Evolutionary conservation across 495 filamentous ascomycete genomes (phyloP), one percentile per base, ranked within the genome.

Genomic region (Podospora didyma): DNA sequence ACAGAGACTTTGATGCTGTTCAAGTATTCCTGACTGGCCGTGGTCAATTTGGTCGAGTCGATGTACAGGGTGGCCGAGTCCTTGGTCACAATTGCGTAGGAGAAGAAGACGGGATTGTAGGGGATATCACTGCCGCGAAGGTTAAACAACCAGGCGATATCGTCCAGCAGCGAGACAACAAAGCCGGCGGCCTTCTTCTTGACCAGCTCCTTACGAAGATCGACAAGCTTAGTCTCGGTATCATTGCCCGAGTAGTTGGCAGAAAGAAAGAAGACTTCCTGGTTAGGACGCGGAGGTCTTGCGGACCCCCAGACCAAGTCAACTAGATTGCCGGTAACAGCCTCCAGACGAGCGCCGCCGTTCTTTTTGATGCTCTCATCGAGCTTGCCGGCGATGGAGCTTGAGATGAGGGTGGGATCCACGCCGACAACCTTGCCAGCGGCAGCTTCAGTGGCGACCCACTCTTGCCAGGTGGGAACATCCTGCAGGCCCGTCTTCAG

Each of bases 81-180:
- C 2, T 87, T 85, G 4, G 95, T 97, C 51, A 99, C 79, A 42
- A 95, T 79, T 41, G 92, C 91, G 67, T 97, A 99, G 23, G 95
- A 95, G 76, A 97, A 97, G 78, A 97, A 99, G 34, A 99, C 95
- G 0, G 95, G 95, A 65, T 99, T 99, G 75, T 96, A 99, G 2
- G 90, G 89, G 64, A 99, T 99, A 69, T 99, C 95, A 72, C 79
- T 96, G 67, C 95, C 95, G 69, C 95, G 85, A 44, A 99, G 73
- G 73, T 99, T 99, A 72, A 93, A 97, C 39, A 99, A 77, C 95
- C 95, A 99, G 28, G 95, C 95, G 64, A 97, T 87, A 66, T 99
- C 95, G 65, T 99, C 95, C 26, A 99, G 82, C 89, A 96, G 92
- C 16, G 90, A 96, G 42, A 99, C 81, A 58, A 99, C 81, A 54